These are phyloP conservation scores for Fonsecaea nubica DNA, from an alignment of 2,329 filamentous ascomycete species.

Conservation along the genomic window DNA sequence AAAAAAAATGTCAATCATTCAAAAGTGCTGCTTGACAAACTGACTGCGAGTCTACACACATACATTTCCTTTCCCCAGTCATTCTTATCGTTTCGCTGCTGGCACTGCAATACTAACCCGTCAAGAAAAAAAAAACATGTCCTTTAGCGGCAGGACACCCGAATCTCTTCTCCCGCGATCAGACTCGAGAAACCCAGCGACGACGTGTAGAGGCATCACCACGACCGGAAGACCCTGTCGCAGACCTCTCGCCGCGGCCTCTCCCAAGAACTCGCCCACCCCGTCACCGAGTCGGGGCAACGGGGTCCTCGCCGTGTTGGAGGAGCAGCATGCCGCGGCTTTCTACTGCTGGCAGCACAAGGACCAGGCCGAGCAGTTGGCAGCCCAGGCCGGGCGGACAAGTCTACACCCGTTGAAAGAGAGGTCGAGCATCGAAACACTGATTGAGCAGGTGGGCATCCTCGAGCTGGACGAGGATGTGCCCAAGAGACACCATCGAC, in stretches of 20 bases:
- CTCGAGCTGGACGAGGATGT: slow-evolving; percentile 63
- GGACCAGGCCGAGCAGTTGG: slow-evolving; percentile 71
- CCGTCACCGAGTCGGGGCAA: slow-evolving; percentile 41
- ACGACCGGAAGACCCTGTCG: slow-evolving; percentile 82
- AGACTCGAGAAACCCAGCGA: slow-evolving; percentile 82
- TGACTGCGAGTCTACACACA: not conserved
- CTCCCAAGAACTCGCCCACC: slow-evolving; percentile 44
- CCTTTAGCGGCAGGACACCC: slow-evolving; percentile 74
- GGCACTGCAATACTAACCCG: slow-evolving; percentile 7
- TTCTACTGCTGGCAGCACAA: slow-evolving; percentile 96
- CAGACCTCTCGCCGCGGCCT: slow-evolving; percentile 65
- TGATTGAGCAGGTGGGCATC: slow-evolving; percentile 79
- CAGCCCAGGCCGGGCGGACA: slow-evolving; percentile 56
- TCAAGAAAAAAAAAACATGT: slow-evolving; percentile 55
- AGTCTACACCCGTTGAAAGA: slow-evolving; percentile 65
- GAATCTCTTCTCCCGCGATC: slow-evolving; percentile 78
- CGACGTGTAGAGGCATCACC: slow-evolving; percentile 89
- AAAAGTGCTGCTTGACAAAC: not conserved
- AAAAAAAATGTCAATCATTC: slow-evolving; percentile 1
- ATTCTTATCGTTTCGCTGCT: not conserved
- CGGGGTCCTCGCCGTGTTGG: slow-evolving; percentile 42
- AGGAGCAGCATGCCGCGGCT: slow-evolving; percentile 42
- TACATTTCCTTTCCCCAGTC: not conserved
- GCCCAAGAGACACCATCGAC: slow-evolving; percentile 36
- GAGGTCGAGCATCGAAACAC: slow-evolving; percentile 82